phyloP scores from a whole-genome alignment of 2,329 filamentous ascomycete genomes.

The Calonectria hawksworthii region DNA sequence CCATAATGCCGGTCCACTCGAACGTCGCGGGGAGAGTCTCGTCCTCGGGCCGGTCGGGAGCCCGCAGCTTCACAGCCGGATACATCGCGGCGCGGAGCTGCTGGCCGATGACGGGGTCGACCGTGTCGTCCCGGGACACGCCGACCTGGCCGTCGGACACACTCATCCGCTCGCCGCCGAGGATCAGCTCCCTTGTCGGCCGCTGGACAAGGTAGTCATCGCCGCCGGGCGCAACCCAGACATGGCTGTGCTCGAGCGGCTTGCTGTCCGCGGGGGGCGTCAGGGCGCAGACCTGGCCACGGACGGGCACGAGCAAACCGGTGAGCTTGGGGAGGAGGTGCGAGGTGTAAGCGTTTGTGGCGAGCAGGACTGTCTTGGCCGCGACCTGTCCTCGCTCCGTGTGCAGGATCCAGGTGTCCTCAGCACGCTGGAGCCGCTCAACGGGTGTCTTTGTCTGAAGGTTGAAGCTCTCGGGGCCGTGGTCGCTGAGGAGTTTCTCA shows the following conservation, averaged over 20 bases:
- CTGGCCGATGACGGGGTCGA: constrained; percentile 68
- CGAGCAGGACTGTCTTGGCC: constrained; percentile 77
- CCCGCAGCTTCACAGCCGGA: constrained; percentile 58
- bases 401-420: constrained; percentile 69
- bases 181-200: constrained; percentile 73
- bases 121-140: constrained; percentile 69
- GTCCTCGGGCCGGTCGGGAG: constrained; percentile 51
- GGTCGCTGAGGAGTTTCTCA: constrained; percentile 64
- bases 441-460: constrained; percentile 82
- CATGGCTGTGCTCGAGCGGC: constrained; percentile 71
- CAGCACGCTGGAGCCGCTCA: constrained; percentile 58
- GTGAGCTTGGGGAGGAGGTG: constrained; percentile 78
- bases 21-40: constrained; percentile 65
- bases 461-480: constrained; percentile 68
- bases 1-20: constrained; percentile 88
- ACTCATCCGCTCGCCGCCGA: constrained; percentile 77
- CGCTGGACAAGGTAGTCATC: constrained; percentile 83
- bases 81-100: constrained; percentile 67
- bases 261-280: constrained; percentile 62
- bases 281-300: constrained; percentile 80
- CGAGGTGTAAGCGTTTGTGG: constrained; percentile 89
- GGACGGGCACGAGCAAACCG: constrained; percentile 81
- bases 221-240: constrained; percentile 65
- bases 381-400: constrained; percentile 78
- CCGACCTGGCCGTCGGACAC: constrained; percentile 64